Percentiles rank a stretch among this genome's conserved stretches.
Evolutionary conservation across 495 filamentous ascomycete species (phyloP).

Genomic region (Aspergillus saccharolyticus): DNA sequence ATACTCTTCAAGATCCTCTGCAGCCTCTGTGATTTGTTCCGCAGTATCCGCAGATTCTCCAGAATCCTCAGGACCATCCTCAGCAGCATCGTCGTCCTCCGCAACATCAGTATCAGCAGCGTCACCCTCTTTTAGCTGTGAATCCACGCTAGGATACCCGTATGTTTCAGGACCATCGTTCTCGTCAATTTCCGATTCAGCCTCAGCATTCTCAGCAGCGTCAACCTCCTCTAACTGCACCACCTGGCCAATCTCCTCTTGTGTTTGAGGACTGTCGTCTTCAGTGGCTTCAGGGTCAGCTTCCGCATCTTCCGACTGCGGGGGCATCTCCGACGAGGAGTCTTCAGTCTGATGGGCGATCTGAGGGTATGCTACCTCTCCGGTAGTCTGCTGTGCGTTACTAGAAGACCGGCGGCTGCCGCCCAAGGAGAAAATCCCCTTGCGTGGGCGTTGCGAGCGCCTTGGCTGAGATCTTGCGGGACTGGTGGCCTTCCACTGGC

Average conservation of each 20-base stretch:
- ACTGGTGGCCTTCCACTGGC: slow-evolving; percentile 53
- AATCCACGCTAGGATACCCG: background rate
- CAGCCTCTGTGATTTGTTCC: background rate
- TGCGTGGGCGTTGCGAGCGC: slow-evolving; percentile 24
- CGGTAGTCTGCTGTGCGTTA: slow-evolving; percentile 12
- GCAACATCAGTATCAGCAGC: background rate
- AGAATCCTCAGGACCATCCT: too few species aligned
- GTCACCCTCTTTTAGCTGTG: background rate
- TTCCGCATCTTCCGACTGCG: background rate
- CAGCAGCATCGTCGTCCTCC: background rate
- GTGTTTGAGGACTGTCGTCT: background rate
- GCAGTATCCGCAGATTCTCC: background rate
- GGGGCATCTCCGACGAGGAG: slow-evolving; percentile 16
- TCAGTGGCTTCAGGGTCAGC: background rate
- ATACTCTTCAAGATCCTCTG: background rate
- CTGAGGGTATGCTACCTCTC: slow-evolving; percentile 25
- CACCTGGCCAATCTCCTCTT: background rate
- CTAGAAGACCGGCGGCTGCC: slow-evolving; percentile 13
- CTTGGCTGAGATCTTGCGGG: slow-evolving; percentile 38
- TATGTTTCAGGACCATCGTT: background rate
- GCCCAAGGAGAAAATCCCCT: slow-evolving; percentile 45
- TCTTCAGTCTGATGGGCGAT: slow-evolving; percentile 17
- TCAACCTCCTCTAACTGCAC: background rate
- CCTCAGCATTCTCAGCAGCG: background rate
- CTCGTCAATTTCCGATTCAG: background rate